Conservation (phyloP, 169 alveolate genomes). For the Eimeria tenella region DNA sequence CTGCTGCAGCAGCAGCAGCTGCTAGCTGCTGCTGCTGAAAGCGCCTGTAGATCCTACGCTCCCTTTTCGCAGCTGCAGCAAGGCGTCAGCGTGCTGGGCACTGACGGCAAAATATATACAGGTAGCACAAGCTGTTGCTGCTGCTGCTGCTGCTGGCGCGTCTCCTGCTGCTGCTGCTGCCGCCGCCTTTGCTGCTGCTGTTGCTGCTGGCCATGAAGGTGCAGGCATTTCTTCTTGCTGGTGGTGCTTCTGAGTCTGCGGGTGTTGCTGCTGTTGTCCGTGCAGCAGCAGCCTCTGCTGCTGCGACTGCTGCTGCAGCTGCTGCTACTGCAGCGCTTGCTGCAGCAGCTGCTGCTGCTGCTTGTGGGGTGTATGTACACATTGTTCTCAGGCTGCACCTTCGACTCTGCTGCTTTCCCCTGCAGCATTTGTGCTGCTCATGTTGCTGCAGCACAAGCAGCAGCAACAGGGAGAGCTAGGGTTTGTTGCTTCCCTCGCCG, state of each 20-base stretch:
- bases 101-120: neutral
- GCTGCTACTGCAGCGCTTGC: neutral
- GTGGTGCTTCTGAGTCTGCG: neutral
- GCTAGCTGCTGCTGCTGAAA: neutral
- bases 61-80: neutral
- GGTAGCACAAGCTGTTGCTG: neutral
- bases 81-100: slow-evolving; percentile 35
- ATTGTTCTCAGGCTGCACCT: neutral
- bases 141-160: neutral
- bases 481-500: neutral
- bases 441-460: slow-evolving; percentile 24
- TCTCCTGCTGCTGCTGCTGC: neutral
- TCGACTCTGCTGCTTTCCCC: slow-evolving; percentile 47
- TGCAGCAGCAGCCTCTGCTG: neutral
- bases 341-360: neutral
- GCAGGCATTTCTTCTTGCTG: neutral
- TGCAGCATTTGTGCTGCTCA: slow-evolving; percentile 41
- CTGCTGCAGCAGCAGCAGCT: neutral
- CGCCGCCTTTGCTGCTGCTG: neutral
- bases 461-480: neutral
- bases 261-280: neutral
- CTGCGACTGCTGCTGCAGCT: neutral
- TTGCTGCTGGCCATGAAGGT: neutral
- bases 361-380: neutral
- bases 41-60: neutral